Base-by-base conservation (phyloP, 1,139 yeast genomes). In the Pneumocystis jirovecii region DNA sequence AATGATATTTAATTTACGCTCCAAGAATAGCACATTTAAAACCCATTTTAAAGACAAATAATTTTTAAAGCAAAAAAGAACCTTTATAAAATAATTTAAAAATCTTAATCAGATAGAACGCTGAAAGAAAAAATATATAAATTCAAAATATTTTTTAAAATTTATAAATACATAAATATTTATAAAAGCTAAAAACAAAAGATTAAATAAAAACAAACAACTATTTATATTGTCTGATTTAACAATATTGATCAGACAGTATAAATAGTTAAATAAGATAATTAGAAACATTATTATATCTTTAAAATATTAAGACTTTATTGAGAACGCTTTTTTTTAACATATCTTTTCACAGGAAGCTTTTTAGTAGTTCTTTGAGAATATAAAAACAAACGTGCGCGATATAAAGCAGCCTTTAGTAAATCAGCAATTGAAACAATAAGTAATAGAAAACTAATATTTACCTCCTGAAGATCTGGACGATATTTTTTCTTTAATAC, bases 1-100 rank as follows among this genome's bases (percentile, higher is more conserved):
- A 34, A 57, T 7, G 40, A 31, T 21, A 40, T n/a, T n/a, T 15
- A 19, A 62, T 69, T 12, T 42, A 66, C 80, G 81, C 80, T 62
- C 80, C 80, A 39, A 75, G 75, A 62, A 75, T 78, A 63, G 74
- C 76, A 65, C 76, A 78, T 70, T 76, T 75, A 61, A 75, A 77
- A 76, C 74, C 75, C 17, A 31, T 63, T 63, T 31, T 17, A 5
- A 17, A 17, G 25, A 31, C 15, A 39, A 2, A 29, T 34, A 12
- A 25, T 50, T 19, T 50, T 12, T 44, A 10, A 7, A n/a, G 5
- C 7, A 19, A 19, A 7, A 44, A 7, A 42, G 17, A n/a, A 6
- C 40, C 7, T 37, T 37, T 37, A 37, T 37, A 37, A 37, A 29
- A 50, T 31, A 50, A 10, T 50, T 12, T 50, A 45, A 60, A 35